phyloP scores from a whole-genome alignment of 257 asterid genomes.

The Petunia secreta region DNA sequence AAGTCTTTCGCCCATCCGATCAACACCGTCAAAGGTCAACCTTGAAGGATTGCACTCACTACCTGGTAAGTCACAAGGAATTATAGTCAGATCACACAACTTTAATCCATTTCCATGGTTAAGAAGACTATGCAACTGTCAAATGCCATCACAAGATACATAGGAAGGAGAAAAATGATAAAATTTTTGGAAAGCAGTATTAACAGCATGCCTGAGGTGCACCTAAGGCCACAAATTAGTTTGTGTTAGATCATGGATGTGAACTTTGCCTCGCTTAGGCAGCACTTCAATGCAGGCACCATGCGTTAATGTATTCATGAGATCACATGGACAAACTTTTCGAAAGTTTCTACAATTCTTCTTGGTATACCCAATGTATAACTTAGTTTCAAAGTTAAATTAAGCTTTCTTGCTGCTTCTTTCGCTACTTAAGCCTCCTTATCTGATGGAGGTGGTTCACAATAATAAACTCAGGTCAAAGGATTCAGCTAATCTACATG shows the following conservation, averaged over 20 bases:
- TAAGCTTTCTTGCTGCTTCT: not conserved
- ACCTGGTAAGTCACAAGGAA: slow-evolving; percentile 47
- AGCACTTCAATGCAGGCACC: not conserved
- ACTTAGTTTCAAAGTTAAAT: not conserved
- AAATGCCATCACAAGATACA: not conserved
- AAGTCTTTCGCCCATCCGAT: slow-evolving; percentile 88
- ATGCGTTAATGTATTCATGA: not conserved
- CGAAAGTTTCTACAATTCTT: not conserved
- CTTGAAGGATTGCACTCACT: slow-evolving; percentile 77
- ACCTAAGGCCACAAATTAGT: not conserved
- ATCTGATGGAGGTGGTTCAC: not conserved
- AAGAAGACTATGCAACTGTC: not conserved
- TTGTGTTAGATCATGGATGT: not conserved
- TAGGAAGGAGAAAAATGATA: not conserved
- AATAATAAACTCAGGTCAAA: not conserved
- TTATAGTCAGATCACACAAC: not conserved
- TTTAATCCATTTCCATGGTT: not conserved
- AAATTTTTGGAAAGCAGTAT: not conserved
- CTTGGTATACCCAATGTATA: not conserved
- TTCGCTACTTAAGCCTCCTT: not conserved
- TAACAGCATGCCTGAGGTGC: not conserved
- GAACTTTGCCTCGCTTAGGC: not conserved
- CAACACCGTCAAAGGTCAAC: slow-evolving; percentile 94
- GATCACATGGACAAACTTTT: not conserved
- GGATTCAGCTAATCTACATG: not conserved